Percentiles rank a stretch among this genome's conserved stretches.
These are phyloP conservation scores for Cytospora chrysosperma DNA, from an alignment of 2,329 filamentous ascomycete genomes.

Conservation along the genomic window DNA sequence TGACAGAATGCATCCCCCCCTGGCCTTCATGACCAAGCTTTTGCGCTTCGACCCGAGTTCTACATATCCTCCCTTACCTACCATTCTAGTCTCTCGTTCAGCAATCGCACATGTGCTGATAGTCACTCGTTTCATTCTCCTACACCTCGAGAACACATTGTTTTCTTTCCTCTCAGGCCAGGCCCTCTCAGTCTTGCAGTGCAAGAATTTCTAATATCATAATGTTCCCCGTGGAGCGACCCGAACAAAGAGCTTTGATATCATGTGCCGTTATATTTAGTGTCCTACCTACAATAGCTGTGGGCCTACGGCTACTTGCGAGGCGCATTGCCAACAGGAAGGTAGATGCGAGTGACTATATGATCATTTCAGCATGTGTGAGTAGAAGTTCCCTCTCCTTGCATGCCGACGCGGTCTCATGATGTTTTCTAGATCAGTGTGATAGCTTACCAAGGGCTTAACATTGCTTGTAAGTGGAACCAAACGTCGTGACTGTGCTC, in stretches of 20 bases:
- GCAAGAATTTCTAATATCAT: not conserved
- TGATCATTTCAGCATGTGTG: constrained; percentile 6
- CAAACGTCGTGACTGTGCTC: not conserved
- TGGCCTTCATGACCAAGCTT: too few species aligned
- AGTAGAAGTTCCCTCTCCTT: not conserved
- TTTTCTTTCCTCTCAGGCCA: not conserved
- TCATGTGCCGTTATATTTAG: constrained; percentile 3
- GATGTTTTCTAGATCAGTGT: not conserved
- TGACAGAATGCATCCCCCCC: too few species aligned
- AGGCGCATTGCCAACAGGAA: constrained; percentile 2
- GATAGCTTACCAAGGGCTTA: not conserved
- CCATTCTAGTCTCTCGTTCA: too few species aligned
- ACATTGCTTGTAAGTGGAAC: not conserved
- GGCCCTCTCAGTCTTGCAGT: not conserved
- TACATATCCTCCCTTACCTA: too few species aligned
- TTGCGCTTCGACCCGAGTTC: too few species aligned
- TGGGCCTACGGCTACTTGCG: constrained; percentile 31
- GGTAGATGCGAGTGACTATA: not conserved
- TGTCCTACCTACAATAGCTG: constrained; percentile 1
- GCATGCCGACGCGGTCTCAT: not conserved
- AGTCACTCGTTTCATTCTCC: too few species aligned
- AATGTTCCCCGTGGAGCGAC: constrained; percentile 2
- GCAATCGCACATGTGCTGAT: too few species aligned
- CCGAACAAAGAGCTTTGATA: not conserved
- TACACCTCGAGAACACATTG: not conserved